Evolutionary conservation across 345 rosid species (phyloP).

Genomic region (Nasturtium officinale): DNA sequence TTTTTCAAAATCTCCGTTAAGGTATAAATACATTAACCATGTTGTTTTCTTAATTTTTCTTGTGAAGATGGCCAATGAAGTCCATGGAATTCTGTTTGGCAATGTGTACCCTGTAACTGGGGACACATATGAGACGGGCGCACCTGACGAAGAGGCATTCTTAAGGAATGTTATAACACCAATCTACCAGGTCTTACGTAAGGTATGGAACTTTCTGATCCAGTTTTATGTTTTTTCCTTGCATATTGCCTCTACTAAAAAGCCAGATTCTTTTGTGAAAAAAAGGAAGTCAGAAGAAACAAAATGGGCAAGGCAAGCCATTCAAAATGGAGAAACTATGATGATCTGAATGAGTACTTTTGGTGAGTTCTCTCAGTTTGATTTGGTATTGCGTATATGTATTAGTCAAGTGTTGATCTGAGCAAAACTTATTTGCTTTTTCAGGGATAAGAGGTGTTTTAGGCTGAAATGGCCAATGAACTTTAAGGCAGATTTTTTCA

Average conservation of each 20-base stretch:
- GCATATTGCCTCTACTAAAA: constrained; percentile 14
- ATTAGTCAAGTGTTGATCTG: constrained; percentile 10
- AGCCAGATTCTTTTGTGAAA: constrained; percentile 32
- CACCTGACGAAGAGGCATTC: constrained; percentile 77
- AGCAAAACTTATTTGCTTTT: constrained; percentile 21
- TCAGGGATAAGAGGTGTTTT: constrained; percentile 76
- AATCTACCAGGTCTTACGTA: constrained; percentile 66
- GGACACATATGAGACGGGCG: constrained; percentile 50
- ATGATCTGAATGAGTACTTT: constrained; percentile 95
- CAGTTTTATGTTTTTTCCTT: neutral
- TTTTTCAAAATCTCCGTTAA: neutral
- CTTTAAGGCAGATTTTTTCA: constrained; percentile 67
- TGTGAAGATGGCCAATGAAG: constrained; percentile 77
- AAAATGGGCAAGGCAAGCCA: constrained; percentile 86
- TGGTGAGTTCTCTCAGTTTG: constrained; percentile 58
- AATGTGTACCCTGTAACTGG: constrained; percentile 62
- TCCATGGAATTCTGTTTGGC: constrained; percentile 57
- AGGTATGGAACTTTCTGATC: constrained; percentile 52
- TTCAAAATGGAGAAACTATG: constrained; percentile 98
- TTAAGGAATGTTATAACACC: constrained; percentile 79
- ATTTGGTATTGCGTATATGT: constrained; percentile 27
- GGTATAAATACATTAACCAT: constrained; percentile 13
- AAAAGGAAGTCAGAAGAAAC: constrained; percentile 86
- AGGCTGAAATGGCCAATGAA: constrained; percentile 76
- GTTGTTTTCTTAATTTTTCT: constrained; percentile 35